These are phyloP conservation scores for Ceratobasidium sp. DNA, from an alignment of 1,284 basidiomycete genomes.

Conservation along the genomic window DNA sequence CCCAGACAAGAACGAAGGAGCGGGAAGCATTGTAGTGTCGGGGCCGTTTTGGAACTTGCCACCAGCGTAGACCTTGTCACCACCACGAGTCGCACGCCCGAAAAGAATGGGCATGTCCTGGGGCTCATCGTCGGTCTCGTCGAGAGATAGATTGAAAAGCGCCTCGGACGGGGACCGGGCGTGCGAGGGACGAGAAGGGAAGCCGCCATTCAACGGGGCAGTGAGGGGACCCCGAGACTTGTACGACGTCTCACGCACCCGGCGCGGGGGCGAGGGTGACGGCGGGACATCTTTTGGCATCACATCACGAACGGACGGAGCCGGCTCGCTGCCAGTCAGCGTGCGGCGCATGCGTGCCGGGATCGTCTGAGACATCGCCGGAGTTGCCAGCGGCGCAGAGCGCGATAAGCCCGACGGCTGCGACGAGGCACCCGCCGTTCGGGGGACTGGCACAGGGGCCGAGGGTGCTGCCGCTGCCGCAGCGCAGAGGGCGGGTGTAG, in stretches of 20 bases:
- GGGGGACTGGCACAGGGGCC: constrained; percentile 26
- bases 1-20: constrained; percentile 44
- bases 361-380: constrained; percentile 38
- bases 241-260: constrained; percentile 29
- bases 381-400: constrained; percentile 31
- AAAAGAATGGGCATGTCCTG: constrained; percentile 37
- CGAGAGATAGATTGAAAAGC: constrained; percentile 36
- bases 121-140: constrained; percentile 32
- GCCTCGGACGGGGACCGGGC: constrained; percentile 26
- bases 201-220: constrained; percentile 29
- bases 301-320: constrained; percentile 2
- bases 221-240: constrained; percentile 22
- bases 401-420: constrained; percentile 29
- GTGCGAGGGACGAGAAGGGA: constrained; percentile 11
- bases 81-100: constrained; percentile 14
- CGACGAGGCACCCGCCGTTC: neutral
- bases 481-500: constrained; percentile 2
- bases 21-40: constrained; percentile 31
- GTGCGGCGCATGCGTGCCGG: constrained; percentile 42
- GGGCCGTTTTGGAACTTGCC: constrained; percentile 43
- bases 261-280: constrained; percentile 35
- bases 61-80: constrained; percentile 41
- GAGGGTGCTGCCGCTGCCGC: constrained; percentile 6
- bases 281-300: constrained; percentile 25
- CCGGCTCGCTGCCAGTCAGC: constrained; percentile 20